These are phyloP conservation scores for Dicorynia guianensis DNA, from an alignment of 306 rosid species.

Conservation along the genomic window DNA sequence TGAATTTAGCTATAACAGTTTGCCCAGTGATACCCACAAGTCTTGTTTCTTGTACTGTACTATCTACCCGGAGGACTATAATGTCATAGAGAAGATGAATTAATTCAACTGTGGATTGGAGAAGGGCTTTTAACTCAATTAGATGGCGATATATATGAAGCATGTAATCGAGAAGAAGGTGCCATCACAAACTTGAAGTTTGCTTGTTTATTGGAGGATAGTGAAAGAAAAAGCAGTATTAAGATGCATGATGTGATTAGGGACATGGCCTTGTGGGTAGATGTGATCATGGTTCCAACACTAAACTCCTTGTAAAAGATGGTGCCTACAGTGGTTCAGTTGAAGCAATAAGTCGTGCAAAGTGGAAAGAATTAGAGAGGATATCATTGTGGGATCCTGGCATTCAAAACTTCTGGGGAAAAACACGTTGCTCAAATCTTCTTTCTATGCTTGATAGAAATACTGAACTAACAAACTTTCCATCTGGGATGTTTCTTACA, in stretches of 20 bases:
- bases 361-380: conserved; percentile 2
- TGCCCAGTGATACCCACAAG: background rate
- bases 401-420: background rate
- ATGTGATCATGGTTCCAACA: background rate
- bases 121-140: background rate
- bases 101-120: conserved; percentile 6
- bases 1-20: background rate
- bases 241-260: conserved; percentile 29
- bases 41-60: background rate
- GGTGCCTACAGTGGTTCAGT: background rate
- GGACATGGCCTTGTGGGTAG: conserved; percentile 1
- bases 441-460: background rate
- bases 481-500: background rate
- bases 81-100: background rate
- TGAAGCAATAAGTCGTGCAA: background rate
- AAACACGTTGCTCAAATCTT: background rate
- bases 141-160: conserved; percentile 3
- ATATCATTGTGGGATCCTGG: background rate
- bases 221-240: background rate
- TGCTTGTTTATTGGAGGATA: conserved; percentile 11
- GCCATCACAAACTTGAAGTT: background rate
- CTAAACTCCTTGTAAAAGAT: background rate
- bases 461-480: background rate
- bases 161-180: background rate
- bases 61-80: conserved; percentile 2